These are phyloP conservation scores for Coemansia sp. DNA, from an alignment of 192 early-diverging fungal genomes.

Conservation along the genomic window DNA sequence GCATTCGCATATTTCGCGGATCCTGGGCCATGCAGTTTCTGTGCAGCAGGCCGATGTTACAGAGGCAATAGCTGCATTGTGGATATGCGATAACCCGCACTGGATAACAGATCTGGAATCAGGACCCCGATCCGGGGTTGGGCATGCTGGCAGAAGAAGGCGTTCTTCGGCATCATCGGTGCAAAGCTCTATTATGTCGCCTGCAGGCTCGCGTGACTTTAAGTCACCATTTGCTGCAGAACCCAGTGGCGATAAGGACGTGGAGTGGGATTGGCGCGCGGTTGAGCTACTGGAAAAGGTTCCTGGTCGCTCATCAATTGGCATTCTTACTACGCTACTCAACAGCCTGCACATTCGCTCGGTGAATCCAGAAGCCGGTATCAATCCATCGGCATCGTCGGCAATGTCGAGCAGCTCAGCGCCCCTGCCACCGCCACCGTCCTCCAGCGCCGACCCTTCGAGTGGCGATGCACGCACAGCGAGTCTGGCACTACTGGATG, in stretches of 20 bases:
- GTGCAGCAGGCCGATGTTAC: slow-evolving; percentile 34
- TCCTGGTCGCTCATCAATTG: slow-evolving; percentile 28
- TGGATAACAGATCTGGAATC: slow-evolving; percentile 37
- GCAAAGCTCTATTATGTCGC: slow-evolving; percentile 10
- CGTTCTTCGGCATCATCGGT: slow-evolving; percentile 38
- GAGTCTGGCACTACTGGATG: slow-evolving; percentile 21
- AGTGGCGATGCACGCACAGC: neutral
- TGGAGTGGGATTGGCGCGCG: slow-evolving; percentile 49
- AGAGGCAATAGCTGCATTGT: slow-evolving; percentile 40
- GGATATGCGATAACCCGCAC: slow-evolving; percentile 40
- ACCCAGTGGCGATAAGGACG: slow-evolving; percentile 20
- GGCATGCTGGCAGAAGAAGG: slow-evolving; percentile 10
- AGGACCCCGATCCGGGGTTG: neutral
- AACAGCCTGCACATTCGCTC: slow-evolving; percentile 30
- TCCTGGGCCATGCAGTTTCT: slow-evolving; percentile 27
- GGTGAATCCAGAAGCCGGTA: slow-evolving; percentile 1
- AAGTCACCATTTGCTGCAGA: neutral
- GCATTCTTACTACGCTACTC: slow-evolving; percentile 29
- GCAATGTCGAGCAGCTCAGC: slow-evolving; percentile 10
- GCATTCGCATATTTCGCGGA: slow-evolving; percentile 25
- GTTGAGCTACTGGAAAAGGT: slow-evolving; percentile 39
- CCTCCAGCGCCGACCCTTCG: neutral
- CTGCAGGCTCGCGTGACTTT: slow-evolving; percentile 1
- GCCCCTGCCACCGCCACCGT: neutral
- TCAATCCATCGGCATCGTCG: slow-evolving; percentile 9